Percentiles rank a stretch among this genome's conserved stretches.
Conservation (phyloP, 1,139 yeast genomes). For the Taphrina deformans region DNA sequence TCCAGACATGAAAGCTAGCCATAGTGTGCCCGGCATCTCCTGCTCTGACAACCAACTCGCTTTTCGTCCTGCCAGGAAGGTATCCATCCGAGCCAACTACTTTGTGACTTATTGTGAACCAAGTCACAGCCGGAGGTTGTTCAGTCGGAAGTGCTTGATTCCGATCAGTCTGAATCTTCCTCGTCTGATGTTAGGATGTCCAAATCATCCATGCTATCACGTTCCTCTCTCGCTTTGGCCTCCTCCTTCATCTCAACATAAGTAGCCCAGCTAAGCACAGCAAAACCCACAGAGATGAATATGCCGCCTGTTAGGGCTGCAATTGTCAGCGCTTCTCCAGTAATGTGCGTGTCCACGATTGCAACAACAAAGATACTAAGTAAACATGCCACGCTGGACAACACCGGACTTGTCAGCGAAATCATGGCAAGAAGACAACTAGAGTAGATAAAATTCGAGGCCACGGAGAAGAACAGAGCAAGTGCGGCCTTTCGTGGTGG, state of each 20-base stretch:
- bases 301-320: slow-evolving; percentile 49
- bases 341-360: slow-evolving; percentile 69
- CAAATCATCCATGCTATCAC: slow-evolving; percentile 2
- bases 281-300: slow-evolving; percentile 62
- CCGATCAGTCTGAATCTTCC: not conserved
- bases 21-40: too few species aligned
- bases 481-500: slow-evolving; percentile 53
- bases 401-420: slow-evolving; percentile 83
- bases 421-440: slow-evolving; percentile 73
- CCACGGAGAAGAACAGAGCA: slow-evolving; percentile 52
- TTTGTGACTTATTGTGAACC: too few species aligned
- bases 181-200: slow-evolving; percentile 1
- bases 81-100: too few species aligned
- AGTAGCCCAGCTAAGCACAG: slow-evolving; percentile 66
- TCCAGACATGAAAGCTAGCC: too few species aligned
- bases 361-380: slow-evolving; percentile 80
- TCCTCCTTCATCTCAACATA: slow-evolving; percentile 73
- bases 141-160: too few species aligned
- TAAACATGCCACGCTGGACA: slow-evolving; percentile 78
- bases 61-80: too few species aligned
- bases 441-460: slow-evolving; percentile 67
- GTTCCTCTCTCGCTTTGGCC: slow-evolving; percentile 11
- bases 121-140: too few species aligned
- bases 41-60: too few species aligned
- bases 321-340: slow-evolving; percentile 53